A percentile compares a stretch with the other conserved stretches of the same genome.
Conservation (phyloP, 495 filamentous ascomycete genomes). For the Aspergillus avenaceus region DNA sequence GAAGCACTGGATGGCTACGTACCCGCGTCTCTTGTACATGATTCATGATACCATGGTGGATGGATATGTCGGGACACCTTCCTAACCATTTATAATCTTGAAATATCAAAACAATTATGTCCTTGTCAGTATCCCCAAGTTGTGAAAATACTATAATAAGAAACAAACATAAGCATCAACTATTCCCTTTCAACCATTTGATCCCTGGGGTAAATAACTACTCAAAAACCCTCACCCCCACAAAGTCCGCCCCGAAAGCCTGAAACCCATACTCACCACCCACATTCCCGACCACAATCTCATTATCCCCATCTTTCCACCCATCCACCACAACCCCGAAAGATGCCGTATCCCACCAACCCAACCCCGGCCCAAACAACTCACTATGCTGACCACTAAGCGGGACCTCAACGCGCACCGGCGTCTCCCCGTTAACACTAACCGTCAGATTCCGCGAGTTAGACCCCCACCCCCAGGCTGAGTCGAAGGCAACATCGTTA, state of each 20-base stretch:
- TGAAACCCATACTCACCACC: conserved; percentile 23
- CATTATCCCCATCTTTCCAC: conserved; percentile 38
- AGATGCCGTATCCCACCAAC: conserved; percentile 47
- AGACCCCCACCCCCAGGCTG: conserved; percentile 35
- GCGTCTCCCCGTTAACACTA: conserved; percentile 32
- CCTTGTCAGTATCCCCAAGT: too few relatives aligned
- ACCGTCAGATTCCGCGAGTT: conserved; percentile 47
- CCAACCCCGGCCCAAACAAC: conserved; percentile 35
- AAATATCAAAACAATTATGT: too few relatives aligned
- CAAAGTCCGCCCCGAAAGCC: conserved; percentile 38
- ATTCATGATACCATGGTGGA: neutral
- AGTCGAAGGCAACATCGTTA: conserved; percentile 45
- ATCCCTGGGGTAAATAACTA: too few relatives aligned
- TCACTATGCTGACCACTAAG: conserved; percentile 44
- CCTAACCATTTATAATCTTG: too few relatives aligned
- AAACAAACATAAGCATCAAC: too few relatives aligned
- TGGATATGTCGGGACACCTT: too few relatives aligned
- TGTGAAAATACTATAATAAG: too few relatives aligned
- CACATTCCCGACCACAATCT: conserved; percentile 36
- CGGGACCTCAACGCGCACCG: conserved; percentile 44
- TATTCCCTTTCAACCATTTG: too few relatives aligned
- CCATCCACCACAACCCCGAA: conserved; percentile 40
- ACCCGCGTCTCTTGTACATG: neutral
- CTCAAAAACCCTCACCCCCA: conserved; percentile 26
- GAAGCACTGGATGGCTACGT: neutral